phyloP scores from a whole-genome alignment of 257 asterid genomes.

The Solanum bulbocastanum region DNA sequence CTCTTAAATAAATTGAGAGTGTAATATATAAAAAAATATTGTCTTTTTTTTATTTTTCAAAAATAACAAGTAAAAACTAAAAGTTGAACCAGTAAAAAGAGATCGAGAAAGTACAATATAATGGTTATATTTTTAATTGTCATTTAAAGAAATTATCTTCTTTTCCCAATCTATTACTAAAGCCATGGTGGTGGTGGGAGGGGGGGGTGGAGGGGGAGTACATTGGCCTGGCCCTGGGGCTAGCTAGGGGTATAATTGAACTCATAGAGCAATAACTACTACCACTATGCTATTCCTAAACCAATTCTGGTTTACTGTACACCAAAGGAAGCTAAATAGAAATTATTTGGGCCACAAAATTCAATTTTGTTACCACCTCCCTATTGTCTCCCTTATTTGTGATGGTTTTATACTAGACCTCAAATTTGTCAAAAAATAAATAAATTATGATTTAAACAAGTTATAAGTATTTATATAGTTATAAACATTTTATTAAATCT shows the following conservation, averaged over 20 bases:
- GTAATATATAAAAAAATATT: too few relatives aligned
- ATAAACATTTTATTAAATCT: neutral
- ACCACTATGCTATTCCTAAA: neutral
- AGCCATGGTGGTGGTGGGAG: neutral
- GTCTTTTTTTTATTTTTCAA: neutral
- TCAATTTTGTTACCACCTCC: neutral
- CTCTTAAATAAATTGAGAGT: neutral
- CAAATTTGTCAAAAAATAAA: neutral
- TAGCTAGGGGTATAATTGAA: neutral
- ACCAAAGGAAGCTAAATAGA: neutral
- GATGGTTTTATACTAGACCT: neutral
- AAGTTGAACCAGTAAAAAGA: too few relatives aligned
- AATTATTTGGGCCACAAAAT: neutral
- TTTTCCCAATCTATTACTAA: neutral
- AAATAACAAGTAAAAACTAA: too few relatives aligned
- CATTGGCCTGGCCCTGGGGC: neutral
- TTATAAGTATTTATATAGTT: neutral
- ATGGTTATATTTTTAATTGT: neutral
- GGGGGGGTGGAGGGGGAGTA: neutral
- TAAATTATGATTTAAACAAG: neutral
- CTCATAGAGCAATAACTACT: neutral
- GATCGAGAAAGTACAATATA: neutral
- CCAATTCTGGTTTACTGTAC: neutral
- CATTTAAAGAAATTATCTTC: neutral
- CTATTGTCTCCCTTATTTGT: neutral